Conservation (phyloP, 176 grass and related monocot species). For the Guadua angustifolia region DNA sequence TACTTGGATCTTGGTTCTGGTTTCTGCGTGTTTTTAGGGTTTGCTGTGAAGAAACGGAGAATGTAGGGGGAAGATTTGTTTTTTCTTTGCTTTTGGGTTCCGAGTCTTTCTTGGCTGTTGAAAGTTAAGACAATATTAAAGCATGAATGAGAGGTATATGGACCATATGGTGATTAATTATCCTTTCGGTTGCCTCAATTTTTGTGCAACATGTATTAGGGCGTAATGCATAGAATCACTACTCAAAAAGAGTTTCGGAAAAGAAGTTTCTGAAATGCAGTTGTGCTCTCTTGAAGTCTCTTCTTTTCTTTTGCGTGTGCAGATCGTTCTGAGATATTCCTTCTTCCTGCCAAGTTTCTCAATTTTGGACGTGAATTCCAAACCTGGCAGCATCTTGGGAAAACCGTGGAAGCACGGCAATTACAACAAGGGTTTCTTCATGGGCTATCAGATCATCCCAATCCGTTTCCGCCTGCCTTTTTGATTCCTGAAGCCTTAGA, state of each 20-base stretch:
- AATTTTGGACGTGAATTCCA: conserved; percentile 17
- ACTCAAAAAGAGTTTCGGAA: neutral
- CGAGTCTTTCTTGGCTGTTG: neutral
- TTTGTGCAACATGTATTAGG: too few relatives aligned
- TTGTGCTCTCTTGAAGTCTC: neutral
- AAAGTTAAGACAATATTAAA: too few relatives aligned
- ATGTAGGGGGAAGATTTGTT: neutral
- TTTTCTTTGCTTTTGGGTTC: conserved; percentile 8
- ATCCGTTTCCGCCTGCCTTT: neutral
- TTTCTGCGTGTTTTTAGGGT: conserved; percentile 13
- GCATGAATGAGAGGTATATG: too few relatives aligned
- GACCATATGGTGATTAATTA: too few relatives aligned
- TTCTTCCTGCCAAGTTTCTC: conserved; percentile 32
- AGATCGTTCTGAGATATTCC: conserved; percentile 31
- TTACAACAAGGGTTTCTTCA: conserved; percentile 29
- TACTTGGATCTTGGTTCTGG: conserved; percentile 1
- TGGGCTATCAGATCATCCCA: conserved; percentile 24
- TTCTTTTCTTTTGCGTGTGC: conserved; percentile 33
- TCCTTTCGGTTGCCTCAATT: too few relatives aligned
- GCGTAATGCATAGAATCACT: too few relatives aligned
- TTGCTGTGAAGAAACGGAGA: conserved; percentile 36
- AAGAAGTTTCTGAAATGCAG: neutral
- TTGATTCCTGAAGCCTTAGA: neutral
- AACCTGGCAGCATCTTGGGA: conserved; percentile 29
- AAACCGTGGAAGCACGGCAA: conserved; percentile 47